Conservation (phyloP, 306 rosid species). For the Oemleria cerasiformis region DNA sequence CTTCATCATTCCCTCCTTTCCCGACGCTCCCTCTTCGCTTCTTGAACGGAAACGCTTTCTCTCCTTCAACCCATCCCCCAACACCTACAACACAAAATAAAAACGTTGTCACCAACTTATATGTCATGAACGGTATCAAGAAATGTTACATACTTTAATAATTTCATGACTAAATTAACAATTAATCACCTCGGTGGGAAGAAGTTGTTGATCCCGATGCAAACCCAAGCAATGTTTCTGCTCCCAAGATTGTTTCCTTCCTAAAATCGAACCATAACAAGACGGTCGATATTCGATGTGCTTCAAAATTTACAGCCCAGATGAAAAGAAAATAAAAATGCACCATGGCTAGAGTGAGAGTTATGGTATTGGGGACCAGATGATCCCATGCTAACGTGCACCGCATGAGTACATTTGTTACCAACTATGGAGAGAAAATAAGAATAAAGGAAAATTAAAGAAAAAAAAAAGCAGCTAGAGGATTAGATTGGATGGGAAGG, state of each 20-base stretch:
- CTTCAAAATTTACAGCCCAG: constrained; percentile 27
- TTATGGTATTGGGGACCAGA: constrained; percentile 57
- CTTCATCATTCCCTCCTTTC: not conserved
- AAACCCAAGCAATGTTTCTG: constrained; percentile 34
- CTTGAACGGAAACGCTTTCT: constrained; percentile 69
- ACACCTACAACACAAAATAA: constrained; percentile 2
- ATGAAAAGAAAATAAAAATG: constrained; percentile 22
- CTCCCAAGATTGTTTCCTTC: constrained; percentile 40
- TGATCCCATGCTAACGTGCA: constrained; percentile 56
- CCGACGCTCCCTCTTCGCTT: constrained; percentile 58
- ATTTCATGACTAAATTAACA: not conserved
- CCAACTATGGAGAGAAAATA: constrained; percentile 39
- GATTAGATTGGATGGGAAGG: constrained; percentile 46
- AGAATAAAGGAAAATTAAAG: not conserved
- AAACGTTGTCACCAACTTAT: too few species aligned
- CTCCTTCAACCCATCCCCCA: constrained; percentile 66
- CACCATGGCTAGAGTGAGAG: constrained; percentile 12
- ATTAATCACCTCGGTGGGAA: constrained; percentile 45
- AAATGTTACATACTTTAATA: not conserved
- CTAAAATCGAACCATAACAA: constrained; percentile 42
- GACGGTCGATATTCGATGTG: constrained; percentile 6
- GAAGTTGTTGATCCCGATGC: constrained; percentile 40
- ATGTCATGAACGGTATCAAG: not conserved
- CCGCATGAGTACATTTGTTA: constrained; percentile 54
- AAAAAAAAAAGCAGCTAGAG: not conserved